Evolutionary conservation across 306 rosid species (phyloP), one percentile per base, ranked within the genome.

Genomic region (Nissolia schottii): DNA sequence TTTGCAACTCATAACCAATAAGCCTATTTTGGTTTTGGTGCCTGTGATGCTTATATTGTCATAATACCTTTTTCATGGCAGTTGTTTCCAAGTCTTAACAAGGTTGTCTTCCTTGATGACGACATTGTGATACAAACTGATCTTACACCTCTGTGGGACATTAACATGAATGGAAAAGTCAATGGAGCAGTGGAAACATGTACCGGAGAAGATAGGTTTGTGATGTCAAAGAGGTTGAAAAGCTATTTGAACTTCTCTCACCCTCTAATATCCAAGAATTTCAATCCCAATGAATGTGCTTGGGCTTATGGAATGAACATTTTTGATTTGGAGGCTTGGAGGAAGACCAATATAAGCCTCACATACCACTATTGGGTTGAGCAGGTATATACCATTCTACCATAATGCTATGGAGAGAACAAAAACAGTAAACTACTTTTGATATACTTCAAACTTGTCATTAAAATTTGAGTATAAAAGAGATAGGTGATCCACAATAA

Each of bases 271-370:
- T 80, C 85, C 2, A 20, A 69, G 45, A 84, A 75, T 46, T 95
- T 95, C 57, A 46, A 85, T 37, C 96, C 99, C 56, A 56, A 83
- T 16, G 88, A 92, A 74, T 95, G 99, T 68, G 99, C 99, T 10
- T 95, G 97, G 99, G 99, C 99, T 37, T 95, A 95, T 71, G 99
- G 99, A 73, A 95, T 95, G 99, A 95, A 95, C 84, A 87, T 95
- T 65, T 95, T 95, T 67, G 97, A 95, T 80, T 85, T 95, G 55
- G 89, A 87, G 62, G 99, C 97, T 68, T 95, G 99, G 99, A 85
- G 97, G 79, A 95, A 79, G 78, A 91, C 99, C 80, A 95, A 91
- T 80, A 95, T 95, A 84, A 95, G 97, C 89, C 65, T 53, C 16
- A 81, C 90, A 58, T 95, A 91, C 79, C 92, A 95, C 67, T 60